Conservation (phyloP, 345 rosid species). For the Brassica incana region DNA sequence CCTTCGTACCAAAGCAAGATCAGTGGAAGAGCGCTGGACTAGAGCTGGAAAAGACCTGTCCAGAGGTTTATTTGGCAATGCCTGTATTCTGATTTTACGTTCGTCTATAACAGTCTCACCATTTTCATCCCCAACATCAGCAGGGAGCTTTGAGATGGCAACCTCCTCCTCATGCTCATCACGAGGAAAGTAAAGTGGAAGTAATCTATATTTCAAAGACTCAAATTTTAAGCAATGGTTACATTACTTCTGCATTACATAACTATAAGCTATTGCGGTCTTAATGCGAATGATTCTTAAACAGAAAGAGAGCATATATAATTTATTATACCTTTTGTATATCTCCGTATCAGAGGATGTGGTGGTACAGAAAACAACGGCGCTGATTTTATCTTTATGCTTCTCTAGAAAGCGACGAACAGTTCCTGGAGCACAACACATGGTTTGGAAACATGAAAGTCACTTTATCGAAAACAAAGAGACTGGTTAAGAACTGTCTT, state of each 20-base stretch:
- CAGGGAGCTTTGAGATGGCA: conserved; percentile 89
- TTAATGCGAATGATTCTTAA: neutral
- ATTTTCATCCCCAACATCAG: conserved; percentile 98
- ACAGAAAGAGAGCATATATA: neutral
- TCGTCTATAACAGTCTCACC: conserved; percentile 94
- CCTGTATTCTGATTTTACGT: conserved; percentile 93
- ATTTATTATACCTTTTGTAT: conserved; percentile 67
- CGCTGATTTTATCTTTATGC: conserved; percentile 77
- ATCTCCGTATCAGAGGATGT: conserved; percentile 89
- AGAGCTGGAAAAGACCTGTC: conserved; percentile 60
- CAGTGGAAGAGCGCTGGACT: conserved; percentile 62
- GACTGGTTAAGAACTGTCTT: conserved; percentile 39
- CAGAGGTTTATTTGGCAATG: conserved; percentile 72
- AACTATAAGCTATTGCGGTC: conserved; percentile 9
- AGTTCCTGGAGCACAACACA: conserved; percentile 61
- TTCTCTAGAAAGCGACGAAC: conserved; percentile 92
- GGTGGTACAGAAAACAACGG: conserved; percentile 89
- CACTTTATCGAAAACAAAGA: neutral
- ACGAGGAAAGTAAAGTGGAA: conserved; percentile 97
- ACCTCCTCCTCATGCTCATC: conserved; percentile 89
- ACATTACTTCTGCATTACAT: conserved; percentile 4
- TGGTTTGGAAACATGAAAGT: neutral
- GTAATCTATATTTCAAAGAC: conserved; percentile 59
- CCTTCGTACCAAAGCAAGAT: conserved; percentile 88
- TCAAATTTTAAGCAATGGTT: conserved; percentile 11